These are phyloP conservation scores for Tripterygium wilfordii DNA, from an alignment of 177 flowering plant species.

Conservation along the genomic window DNA sequence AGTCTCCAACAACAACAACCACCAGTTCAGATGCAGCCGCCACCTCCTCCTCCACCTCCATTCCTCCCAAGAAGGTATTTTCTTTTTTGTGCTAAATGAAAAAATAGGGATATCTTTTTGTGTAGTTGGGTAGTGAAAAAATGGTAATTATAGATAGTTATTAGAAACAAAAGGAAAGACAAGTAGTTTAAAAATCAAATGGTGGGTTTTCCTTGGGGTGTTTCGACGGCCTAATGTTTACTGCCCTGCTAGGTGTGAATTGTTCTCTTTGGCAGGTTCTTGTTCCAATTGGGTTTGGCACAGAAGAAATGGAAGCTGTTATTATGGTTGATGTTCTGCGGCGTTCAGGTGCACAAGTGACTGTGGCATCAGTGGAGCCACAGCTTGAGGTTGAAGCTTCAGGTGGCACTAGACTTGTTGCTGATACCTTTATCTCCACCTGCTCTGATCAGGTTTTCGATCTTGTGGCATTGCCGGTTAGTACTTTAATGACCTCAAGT, in stretches of 20 bases:
- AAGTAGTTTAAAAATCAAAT: no score
- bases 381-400: slow-evolving; percentile 70
- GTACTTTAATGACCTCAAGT: slow-evolving; percentile 10
- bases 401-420: slow-evolving; percentile 61
- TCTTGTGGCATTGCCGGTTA: slow-evolving; percentile 82
- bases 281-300: slow-evolving; percentile 84
- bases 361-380: slow-evolving; percentile 82
- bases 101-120: neutral
- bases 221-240: no score
- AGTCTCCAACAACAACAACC: slow-evolving; percentile 2
- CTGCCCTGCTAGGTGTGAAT: neutral
- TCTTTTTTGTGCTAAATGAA: neutral
- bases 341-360: slow-evolving; percentile 79
- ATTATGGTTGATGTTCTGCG: slow-evolving; percentile 68
- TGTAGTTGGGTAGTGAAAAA: neutral
- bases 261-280: slow-evolving; percentile 45
- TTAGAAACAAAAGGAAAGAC: no score
- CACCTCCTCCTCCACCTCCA: neutral
- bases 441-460: slow-evolving; percentile 62
- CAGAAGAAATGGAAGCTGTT: slow-evolving; percentile 94
- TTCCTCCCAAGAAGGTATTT: slow-evolving; percentile 33
- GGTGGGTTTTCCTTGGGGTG: no score
- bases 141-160: no score
- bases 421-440: slow-evolving; percentile 55
- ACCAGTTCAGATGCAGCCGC: neutral